Evolutionary conservation across 305 asterid species (phyloP).

Genomic region (Lippia alba): DNA sequence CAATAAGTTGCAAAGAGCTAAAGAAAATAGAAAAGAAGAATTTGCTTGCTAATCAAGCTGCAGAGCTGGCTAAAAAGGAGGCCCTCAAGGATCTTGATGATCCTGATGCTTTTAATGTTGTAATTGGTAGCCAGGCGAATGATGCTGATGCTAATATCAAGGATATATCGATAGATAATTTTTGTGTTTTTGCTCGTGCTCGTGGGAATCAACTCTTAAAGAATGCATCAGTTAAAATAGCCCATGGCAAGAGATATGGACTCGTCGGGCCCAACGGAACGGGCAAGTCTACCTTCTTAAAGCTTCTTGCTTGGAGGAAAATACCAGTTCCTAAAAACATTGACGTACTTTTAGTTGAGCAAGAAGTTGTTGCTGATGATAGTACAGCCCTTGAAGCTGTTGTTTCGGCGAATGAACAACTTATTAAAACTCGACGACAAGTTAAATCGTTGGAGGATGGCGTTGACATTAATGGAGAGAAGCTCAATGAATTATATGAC

Average conservation of each 20-base stretch:
- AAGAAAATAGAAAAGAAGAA: constrained; percentile 81
- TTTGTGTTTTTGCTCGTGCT: constrained; percentile 80
- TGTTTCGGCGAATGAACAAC: constrained; percentile 83
- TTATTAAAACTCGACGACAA: constrained; percentile 61
- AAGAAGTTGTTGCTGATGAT: constrained; percentile 79
- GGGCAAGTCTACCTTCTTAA: constrained; percentile 79
- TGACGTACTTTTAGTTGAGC: constrained; percentile 82
- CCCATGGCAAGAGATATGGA: constrained; percentile 82
- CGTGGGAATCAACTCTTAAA: constrained; percentile 75
- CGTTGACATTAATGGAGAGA: constrained; percentile 63
- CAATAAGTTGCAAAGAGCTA: constrained; percentile 54
- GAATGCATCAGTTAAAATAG: constrained; percentile 65
- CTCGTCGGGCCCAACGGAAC: constrained; percentile 80
- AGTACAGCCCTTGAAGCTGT: constrained; percentile 75
- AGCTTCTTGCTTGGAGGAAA: constrained; percentile 85
- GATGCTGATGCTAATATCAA: constrained; percentile 78
- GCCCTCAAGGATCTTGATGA: constrained; percentile 77
- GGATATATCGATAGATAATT: constrained; percentile 68
- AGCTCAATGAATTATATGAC: constrained; percentile 70
- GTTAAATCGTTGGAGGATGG: constrained; percentile 57
- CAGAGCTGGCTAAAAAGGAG: constrained; percentile 60
- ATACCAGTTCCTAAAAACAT: constrained; percentile 86
- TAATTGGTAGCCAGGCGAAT: constrained; percentile 68
- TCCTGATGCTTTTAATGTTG: constrained; percentile 78
- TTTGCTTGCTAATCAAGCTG: constrained; percentile 56